phyloP scores from a whole-genome alignment of 2,329 filamentous ascomycete species.

The Colletotrichum horii region DNA sequence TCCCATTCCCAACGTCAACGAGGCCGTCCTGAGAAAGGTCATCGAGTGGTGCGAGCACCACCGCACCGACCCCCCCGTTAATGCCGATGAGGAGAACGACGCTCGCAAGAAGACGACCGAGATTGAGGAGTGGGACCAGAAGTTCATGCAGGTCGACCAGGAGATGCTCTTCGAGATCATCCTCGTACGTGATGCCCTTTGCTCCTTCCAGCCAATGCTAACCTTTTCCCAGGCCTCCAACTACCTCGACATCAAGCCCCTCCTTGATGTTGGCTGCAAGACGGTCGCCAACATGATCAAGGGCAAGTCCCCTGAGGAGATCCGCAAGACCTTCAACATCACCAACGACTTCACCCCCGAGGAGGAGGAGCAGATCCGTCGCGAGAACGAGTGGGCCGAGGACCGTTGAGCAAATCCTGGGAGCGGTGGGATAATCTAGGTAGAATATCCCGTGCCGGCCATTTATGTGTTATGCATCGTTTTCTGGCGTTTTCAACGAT shows the following conservation, averaged over 20 bases:
- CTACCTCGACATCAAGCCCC: constrained; percentile 98
- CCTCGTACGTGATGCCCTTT: constrained; percentile 65
- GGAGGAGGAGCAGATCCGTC: constrained; percentile 96
- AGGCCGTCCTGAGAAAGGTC: constrained; percentile 92
- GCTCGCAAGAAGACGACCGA: constrained; percentile 98
- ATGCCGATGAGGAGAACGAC: constrained; percentile 87
- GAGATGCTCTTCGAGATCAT: constrained; percentile 99
- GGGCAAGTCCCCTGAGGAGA: constrained; percentile 99
- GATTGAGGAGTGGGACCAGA: constrained; percentile 99
- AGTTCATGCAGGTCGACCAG: constrained; percentile 99
- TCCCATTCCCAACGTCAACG: constrained; percentile 91
- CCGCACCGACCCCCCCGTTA: constrained; percentile 79
- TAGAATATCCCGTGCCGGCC: neutral
- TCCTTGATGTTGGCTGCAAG: constrained; percentile 98
- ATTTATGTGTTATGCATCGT: constrained; percentile 17
- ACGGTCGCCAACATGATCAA: constrained; percentile 99
- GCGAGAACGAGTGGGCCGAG: constrained; percentile 92
- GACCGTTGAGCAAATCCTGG: constrained; percentile 62
- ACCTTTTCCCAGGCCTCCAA: constrained; percentile 76
- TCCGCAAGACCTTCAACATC: constrained; percentile 99
- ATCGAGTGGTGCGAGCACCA: constrained; percentile 98
- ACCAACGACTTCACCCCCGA: constrained; percentile 99
- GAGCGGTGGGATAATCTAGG: neutral
- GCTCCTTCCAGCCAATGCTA: neutral
- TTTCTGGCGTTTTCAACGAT: constrained; percentile 16